phyloP scores from a whole-genome alignment of 495 filamentous ascomycete genomes.

The Penicillium turbatum region DNA sequence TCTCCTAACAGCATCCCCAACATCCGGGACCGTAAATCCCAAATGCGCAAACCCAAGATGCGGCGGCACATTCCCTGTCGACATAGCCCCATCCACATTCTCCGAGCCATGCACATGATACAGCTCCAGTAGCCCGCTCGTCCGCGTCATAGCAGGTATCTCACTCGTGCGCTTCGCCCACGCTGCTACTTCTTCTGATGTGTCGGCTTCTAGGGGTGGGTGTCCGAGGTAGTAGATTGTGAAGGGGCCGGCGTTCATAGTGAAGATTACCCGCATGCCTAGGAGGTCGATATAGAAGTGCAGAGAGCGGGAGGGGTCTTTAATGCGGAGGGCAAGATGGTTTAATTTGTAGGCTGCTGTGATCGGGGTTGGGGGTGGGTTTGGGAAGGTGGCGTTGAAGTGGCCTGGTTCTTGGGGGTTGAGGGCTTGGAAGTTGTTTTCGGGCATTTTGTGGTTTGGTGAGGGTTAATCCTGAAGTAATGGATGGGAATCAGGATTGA shows the following conservation, averaged over 20 bases:
- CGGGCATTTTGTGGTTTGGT: constrained; percentile 1
- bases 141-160: constrained; percentile 26
- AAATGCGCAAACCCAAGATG: constrained; percentile 39
- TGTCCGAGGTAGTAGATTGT: constrained; percentile 44
- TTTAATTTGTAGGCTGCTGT: constrained; percentile 44
- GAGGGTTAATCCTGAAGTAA: no score
- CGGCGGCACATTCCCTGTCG: constrained; percentile 32
- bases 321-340: constrained; percentile 42
- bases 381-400: constrained; percentile 30
- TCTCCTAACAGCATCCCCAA: constrained; percentile 26
- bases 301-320: constrained; percentile 34
- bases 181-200: constrained; percentile 14
- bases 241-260: constrained; percentile 42
- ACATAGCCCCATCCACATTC: constrained; percentile 13
- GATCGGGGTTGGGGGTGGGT: constrained; percentile 23
- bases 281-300: constrained; percentile 46
- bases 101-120: constrained; percentile 37
- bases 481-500: no score
- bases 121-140: constrained; percentile 34
- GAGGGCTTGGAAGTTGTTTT: constrained; percentile 9
- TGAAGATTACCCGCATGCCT: constrained; percentile 48
- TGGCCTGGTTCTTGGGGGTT: constrained; percentile 20
- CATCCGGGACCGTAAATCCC: constrained; percentile 39
- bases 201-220: constrained; percentile 22
- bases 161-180: constrained; percentile 28